Conservation (phyloP, 1,284 basidiomycete genomes). For the Tetrapyrgos nigripes region DNA sequence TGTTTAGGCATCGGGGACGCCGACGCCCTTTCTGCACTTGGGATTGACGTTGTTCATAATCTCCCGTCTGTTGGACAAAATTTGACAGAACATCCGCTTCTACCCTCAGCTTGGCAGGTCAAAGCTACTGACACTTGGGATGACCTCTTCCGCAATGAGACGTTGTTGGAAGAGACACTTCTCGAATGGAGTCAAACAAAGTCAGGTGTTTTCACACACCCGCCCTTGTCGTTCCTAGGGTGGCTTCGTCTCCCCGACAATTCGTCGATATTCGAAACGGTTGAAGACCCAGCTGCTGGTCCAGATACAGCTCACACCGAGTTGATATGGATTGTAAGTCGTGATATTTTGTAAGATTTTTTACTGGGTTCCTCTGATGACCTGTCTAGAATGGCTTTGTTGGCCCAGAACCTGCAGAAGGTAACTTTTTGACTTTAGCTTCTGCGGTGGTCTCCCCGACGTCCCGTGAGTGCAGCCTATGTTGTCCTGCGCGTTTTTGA, state of each 20-base stretch:
- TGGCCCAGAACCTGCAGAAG: slow-evolving; percentile 2
- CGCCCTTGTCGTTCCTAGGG: slow-evolving; percentile 24
- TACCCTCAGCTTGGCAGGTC: slow-evolving; percentile 29
- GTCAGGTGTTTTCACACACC: slow-evolving; percentile 30
- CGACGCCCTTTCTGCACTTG: slow-evolving; percentile 26
- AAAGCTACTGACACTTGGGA: slow-evolving; percentile 30
- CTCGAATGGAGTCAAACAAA: slow-evolving; percentile 25
- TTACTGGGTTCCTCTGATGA: not conserved
- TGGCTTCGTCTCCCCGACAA: slow-evolving; percentile 30
- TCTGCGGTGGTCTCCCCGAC: slow-evolving; percentile 7
- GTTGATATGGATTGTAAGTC: slow-evolving; percentile 15
- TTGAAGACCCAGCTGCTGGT: slow-evolving; percentile 20
- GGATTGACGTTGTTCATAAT: slow-evolving; percentile 30
- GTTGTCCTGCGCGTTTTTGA: not conserved
- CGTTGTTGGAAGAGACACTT: slow-evolving; percentile 19
- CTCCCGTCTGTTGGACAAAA: slow-evolving; percentile 41
- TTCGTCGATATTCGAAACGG: slow-evolving; percentile 20
- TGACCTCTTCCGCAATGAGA: slow-evolving; percentile 24
- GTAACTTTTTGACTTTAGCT: slow-evolving; percentile 9
- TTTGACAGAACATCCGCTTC: slow-evolving; percentile 42
- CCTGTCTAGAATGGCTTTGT: slow-evolving; percentile 14
- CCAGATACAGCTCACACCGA: slow-evolving; percentile 21
- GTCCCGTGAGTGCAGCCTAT: not conserved
- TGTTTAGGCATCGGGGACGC: slow-evolving; percentile 41
- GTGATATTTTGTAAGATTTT: not conserved